phyloP scores from a whole-genome alignment of 441 rosid genomes.

The Arabidopsis lyrata region DNA sequence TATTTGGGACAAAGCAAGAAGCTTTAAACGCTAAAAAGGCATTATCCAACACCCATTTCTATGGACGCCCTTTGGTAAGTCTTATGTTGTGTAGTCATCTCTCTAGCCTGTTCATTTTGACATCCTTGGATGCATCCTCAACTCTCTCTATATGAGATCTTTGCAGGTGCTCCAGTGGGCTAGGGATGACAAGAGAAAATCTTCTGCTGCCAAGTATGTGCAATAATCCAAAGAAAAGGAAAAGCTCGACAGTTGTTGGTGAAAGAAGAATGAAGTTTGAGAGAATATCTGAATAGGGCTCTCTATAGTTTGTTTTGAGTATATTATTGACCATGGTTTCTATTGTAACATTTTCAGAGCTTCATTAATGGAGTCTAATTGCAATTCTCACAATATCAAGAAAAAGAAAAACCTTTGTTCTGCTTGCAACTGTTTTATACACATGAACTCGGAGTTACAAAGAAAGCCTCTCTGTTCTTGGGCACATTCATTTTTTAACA shows the following conservation, averaged over 20 bases:
- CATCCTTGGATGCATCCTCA: neutral
- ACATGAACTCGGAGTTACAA: constrained; percentile 8
- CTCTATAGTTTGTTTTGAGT: too few relatives aligned
- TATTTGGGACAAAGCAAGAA: constrained; percentile 90
- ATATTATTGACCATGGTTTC: constrained; percentile 16
- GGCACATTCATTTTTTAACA: constrained; percentile 40
- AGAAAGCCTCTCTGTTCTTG: constrained; percentile 1
- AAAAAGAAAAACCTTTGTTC: neutral
- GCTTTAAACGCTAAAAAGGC: constrained; percentile 78
- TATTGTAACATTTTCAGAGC: neutral
- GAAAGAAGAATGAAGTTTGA: constrained; percentile 58
- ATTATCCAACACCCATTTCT: constrained; percentile 82
- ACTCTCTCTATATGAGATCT: neutral
- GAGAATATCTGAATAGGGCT: constrained; percentile 28
- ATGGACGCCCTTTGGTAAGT: constrained; percentile 91
- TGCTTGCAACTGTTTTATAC: constrained; percentile 32
- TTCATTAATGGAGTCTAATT: constrained; percentile 31
- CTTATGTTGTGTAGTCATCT: neutral
- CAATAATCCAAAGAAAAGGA: constrained; percentile 69
- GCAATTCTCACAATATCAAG: constrained; percentile 4
- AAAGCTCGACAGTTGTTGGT: constrained; percentile 45
- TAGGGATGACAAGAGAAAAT: constrained; percentile 73
- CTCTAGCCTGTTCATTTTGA: constrained; percentile 17
- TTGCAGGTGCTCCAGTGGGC: constrained; percentile 86
- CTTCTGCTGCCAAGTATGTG: constrained; percentile 74